Base-by-base conservation (phyloP, 257 asterid species). In the Lantana camara region DNA sequence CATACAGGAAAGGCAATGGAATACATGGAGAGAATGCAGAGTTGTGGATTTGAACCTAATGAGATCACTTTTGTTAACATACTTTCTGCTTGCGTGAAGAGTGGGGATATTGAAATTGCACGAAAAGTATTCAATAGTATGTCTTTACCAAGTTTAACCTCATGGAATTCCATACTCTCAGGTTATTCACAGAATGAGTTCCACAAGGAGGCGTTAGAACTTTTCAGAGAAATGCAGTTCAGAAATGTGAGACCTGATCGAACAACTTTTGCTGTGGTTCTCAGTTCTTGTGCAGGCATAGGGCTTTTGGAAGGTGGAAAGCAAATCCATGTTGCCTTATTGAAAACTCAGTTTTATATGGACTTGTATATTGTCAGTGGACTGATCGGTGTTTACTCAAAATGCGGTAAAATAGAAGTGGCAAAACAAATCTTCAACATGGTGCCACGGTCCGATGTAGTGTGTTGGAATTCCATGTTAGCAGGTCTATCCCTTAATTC, bases 81-180 rank as follows among this genome's bases (percentile, higher is more conserved):
- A 82, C 88, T 86, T 59, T 48, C 83, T 58, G 87, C 89, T 61
- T 89, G 85, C 70, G 66, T 83, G 73, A 89, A 69, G 65, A 73
- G 75, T 73, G 89, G 85, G 53, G 95, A 89, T 68, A 62, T 82
- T 40, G 79, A 79, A 68, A 69, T 77, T 35, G 95, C 82, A 2
- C 75, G 74, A 11, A 47, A 13, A 30, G 67, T 89, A 62, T 83
- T 89, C 64, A 77, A 80, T 48, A 66, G 78, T 48, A 83, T 85
- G 83, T 44, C 67, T 0, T 53, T 47, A 22, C 90, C 83, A 16
- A 83, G 86, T 77, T 67, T 85, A 72, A 73, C 82, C 63, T 85
- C 88, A 14, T 88, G 89, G 91, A 88, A 88, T 55, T 85, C 91
- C 27, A 60, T 88, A 71, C 82, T 85, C 24, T 85, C 95, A 0